Percentiles rank a stretch among this genome's conserved stretches.
These are phyloP conservation scores for Phytophthora cryptogea DNA, from an alignment of 352 stramenopile genomes.

Conservation along the genomic window DNA sequence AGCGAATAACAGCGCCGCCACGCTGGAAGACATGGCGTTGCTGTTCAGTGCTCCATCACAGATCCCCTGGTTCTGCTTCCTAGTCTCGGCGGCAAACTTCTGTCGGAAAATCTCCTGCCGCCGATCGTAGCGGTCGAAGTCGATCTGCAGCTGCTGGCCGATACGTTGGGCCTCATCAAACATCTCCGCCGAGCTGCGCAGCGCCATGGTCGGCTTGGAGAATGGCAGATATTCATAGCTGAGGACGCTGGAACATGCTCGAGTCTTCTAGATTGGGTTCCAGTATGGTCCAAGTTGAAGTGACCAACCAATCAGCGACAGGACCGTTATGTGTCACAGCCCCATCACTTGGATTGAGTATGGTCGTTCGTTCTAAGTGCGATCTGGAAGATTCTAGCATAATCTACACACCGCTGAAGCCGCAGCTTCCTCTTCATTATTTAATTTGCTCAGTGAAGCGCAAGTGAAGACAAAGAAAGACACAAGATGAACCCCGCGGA, in stretches of 20 bases:
- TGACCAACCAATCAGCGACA: slow-evolving; percentile 19
- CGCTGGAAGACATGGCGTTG: slow-evolving; percentile 27
- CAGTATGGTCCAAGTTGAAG: slow-evolving; percentile 28
- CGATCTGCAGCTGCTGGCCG: slow-evolving; percentile 37
- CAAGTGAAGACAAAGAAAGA: slow-evolving; percentile 31
- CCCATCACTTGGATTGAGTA: slow-evolving; percentile 28
- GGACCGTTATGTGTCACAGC: slow-evolving; percentile 15
- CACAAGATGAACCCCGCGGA: slow-evolving; percentile 66
- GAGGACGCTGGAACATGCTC: slow-evolving; percentile 13
- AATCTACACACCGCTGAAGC: not conserved
- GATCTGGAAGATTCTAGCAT: slow-evolving; percentile 39
- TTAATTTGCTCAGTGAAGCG: slow-evolving; percentile 27
- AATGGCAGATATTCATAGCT: slow-evolving; percentile 10
- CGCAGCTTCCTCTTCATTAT: slow-evolving; percentile 17
- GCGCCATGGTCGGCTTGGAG: slow-evolving; percentile 3
- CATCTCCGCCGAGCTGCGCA: slow-evolving; percentile 41
- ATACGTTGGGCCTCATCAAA: slow-evolving; percentile 53
- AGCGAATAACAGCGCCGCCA: slow-evolving; percentile 41
- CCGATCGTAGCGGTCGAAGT: slow-evolving; percentile 51
- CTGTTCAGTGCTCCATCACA: slow-evolving; percentile 41
- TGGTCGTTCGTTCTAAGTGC: slow-evolving; percentile 19
- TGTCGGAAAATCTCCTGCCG: slow-evolving; percentile 59
- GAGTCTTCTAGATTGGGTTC: slow-evolving; percentile 16
- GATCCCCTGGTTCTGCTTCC: slow-evolving; percentile 55
- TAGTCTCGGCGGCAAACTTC: slow-evolving; percentile 55